phyloP scores from a whole-genome alignment of 805 yeast genomes.

The Tetrapisispora pingtungensis region DNA sequence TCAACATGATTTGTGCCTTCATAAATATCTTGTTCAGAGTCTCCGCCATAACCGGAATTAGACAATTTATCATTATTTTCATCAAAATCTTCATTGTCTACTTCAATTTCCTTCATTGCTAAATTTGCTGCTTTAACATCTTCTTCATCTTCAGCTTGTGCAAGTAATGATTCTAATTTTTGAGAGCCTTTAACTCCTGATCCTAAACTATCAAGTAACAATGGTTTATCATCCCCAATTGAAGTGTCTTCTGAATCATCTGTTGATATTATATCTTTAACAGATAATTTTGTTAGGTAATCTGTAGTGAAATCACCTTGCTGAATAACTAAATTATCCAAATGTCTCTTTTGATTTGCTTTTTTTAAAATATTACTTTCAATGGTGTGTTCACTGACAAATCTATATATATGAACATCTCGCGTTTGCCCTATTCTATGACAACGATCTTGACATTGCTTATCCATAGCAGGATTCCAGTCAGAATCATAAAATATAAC shows the following conservation, averaged over 20 bases:
- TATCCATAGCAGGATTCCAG: slow-evolving; percentile 99
- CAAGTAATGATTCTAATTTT: slow-evolving; percentile 52
- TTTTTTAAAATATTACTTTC: slow-evolving; percentile 89
- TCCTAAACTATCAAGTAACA: slow-evolving; percentile 18
- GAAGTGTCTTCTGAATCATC: slow-evolving; percentile 23
- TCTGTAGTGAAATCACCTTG: slow-evolving; percentile 98
- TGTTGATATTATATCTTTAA: slow-evolving; percentile 69
- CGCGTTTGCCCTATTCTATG: slow-evolving; percentile 98
- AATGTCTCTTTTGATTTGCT: slow-evolving; percentile 88
- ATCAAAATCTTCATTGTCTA: slow-evolving; percentile 84
- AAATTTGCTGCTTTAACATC: slow-evolving; percentile 81
- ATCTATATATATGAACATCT: slow-evolving; percentile 93
- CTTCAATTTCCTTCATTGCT: slow-evolving; percentile 70
- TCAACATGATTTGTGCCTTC: slow-evolving; percentile 72
- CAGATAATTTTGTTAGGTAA: slow-evolving; percentile 80
- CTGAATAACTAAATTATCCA: slow-evolving; percentile 91
- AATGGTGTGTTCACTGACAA: slow-evolving; percentile 91
- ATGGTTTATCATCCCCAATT: slow-evolving; percentile 31
- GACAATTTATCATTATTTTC: slow-evolving; percentile 5
- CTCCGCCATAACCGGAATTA: slow-evolving; percentile 3
- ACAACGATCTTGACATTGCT: slow-evolving; percentile 97
- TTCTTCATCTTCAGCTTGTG: slow-evolving; percentile 92
- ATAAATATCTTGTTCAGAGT: slow-evolving; percentile 30
- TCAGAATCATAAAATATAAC: slow-evolving; percentile 97
- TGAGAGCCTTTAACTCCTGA: slow-evolving; percentile 30